These are phyloP conservation scores for Acanthamoeba culbertsoni DNA, from an alignment of 208 protist species.

Conservation along the genomic window DNA sequence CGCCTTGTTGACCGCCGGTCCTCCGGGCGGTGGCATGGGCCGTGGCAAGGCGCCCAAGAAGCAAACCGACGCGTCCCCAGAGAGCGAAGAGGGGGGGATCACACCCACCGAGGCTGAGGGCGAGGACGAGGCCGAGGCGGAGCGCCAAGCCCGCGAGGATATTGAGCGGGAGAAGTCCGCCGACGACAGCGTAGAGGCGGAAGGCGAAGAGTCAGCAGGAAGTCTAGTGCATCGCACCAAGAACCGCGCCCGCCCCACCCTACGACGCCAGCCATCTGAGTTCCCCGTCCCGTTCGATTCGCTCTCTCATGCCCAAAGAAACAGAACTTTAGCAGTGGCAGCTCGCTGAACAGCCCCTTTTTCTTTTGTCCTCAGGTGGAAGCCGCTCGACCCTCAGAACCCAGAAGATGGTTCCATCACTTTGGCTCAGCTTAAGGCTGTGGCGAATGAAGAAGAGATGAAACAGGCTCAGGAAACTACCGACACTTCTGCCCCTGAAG, in stretches of 20 bases:
- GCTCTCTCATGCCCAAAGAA: background rate
- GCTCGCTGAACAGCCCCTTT: background rate
- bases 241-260: background rate
- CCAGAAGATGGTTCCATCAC: background rate
- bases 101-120: background rate
- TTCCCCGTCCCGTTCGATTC: slow-evolving; percentile 10
- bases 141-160: background rate
- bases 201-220: no score
- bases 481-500: background rate
- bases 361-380: background rate
- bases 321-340: background rate
- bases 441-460: background rate
- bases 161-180: background rate
- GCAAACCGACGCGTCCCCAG: background rate
- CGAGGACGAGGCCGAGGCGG: background rate
- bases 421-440: background rate
- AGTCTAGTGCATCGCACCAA: slow-evolving; percentile 4
- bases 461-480: background rate
- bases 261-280: background rate
- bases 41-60: slow-evolving; percentile 31
- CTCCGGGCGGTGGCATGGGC: background rate
- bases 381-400: background rate
- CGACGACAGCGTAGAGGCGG: background rate
- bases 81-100: background rate
- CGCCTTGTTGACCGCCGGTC: background rate